Percentiles rank a stretch among this genome's conserved stretches.
phyloP scores from a whole-genome alignment of 208 protist genomes.

The Trypanosoma conorhini region DNA sequence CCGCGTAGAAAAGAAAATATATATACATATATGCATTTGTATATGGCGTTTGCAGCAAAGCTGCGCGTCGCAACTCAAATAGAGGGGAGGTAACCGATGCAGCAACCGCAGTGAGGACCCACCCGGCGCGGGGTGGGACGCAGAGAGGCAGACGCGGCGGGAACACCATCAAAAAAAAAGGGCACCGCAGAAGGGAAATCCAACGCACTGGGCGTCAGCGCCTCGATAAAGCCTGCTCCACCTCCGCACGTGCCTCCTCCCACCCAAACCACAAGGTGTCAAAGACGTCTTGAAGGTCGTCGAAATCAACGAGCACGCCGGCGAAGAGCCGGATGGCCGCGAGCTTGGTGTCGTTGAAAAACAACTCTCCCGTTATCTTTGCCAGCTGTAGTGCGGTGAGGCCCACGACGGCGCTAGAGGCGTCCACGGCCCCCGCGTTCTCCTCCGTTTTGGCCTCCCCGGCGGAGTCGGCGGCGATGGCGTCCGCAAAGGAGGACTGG shows the following conservation, averaged over 20 bases:
- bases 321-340: constrained; percentile 25
- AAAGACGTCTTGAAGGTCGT: constrained; percentile 26
- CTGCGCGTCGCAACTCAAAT: too few relatives aligned
- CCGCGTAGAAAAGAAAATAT: background rate
- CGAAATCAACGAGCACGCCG: constrained; percentile 16
- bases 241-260: constrained; percentile 22
- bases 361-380: constrained; percentile 22
- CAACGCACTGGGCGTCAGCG: background rate
- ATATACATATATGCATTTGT: constrained; percentile 7
- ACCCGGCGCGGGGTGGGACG: background rate
- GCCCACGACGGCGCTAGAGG: constrained; percentile 11
- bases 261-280: constrained; percentile 31
- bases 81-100: too few relatives aligned
- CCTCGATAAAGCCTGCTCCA: constrained; percentile 25
- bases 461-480: background rate
- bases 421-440: background rate
- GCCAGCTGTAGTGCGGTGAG: constrained; percentile 20
- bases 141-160: background rate
- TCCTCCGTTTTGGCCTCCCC: background rate
- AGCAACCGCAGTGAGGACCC: too few relatives aligned
- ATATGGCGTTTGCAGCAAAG: too few relatives aligned
- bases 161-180: background rate
- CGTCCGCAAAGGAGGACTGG: constrained; percentile 14
- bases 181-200: background rate
- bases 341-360: constrained; percentile 32